Evolutionary conservation across 495 filamentous ascomycete genomes (phyloP), one percentile per base, ranked within the genome.

Genomic region (Neurospora sp.): DNA sequence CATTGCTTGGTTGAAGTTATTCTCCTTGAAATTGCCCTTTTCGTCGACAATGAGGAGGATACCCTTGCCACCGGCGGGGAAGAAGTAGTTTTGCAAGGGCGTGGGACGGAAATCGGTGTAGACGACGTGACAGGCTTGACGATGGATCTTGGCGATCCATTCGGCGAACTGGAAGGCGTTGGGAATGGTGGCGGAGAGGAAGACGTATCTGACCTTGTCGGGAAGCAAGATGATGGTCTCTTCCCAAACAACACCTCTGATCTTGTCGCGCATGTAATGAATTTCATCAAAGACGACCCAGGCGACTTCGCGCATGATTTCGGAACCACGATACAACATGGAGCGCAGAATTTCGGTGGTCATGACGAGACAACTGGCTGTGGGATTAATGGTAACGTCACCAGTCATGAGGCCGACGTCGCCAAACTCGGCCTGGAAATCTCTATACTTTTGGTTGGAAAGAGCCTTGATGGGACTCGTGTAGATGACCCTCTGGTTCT

Each of bases 101-200:
- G 96, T 98, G 40, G 96, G 96, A 77, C 96, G 88, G 86, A 97
- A 99, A 82, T 99, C 94, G 46, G 96, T 99, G 80, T 99, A 99
- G 31, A 99, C 96, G 75, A 99, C 95, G 82, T 99, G 96, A 78
- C 96, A 98, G 18, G 96, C 95, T 79, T 99, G 96, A 70, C 91
- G 90, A 82, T 99, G 96, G 74, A 94, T 98, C 82, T 98, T 97
- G 72, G 92, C 92, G 74, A 98, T 95, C 96, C 96, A 99, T 82
- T 99, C 94, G 77, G 96, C 96, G 78, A 99, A 99, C 80, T 99
- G 96, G 91, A 98, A 97, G 62, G 96, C 95, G 78, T 99, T 99
- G 44, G 96, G 96, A 74, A 99, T 99, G n/a, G 96, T 99, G 46
- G 96, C 96, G 37, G 96, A 99, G 40, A 99, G 84, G 85, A 99